Percentiles rank a stretch among this genome's conserved stretches.
These are phyloP conservation scores for Cytospora paraplurivora DNA, from an alignment of 2,329 filamentous ascomycete genomes.

Conservation along the genomic window DNA sequence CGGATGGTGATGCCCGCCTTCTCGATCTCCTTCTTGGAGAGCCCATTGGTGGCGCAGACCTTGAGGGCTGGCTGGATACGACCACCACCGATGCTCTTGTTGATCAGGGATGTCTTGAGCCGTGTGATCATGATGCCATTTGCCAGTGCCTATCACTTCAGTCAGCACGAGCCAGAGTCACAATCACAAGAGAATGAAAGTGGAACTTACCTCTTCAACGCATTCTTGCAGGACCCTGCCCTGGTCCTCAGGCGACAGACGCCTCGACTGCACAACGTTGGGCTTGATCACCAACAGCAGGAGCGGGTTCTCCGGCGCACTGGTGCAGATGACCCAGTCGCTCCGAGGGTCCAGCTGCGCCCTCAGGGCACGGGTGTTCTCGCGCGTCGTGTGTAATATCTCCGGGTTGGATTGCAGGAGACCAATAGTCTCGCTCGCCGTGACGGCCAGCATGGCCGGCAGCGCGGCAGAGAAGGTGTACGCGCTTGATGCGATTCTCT, in stretches of 20 bases:
- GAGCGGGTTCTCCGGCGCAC: slow-evolving; percentile 80
- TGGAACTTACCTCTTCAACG: slow-evolving; percentile 82
- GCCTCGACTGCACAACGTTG: slow-evolving; percentile 73
- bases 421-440: slow-evolving; percentile 85
- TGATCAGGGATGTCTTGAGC: slow-evolving; percentile 75
- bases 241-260: slow-evolving; percentile 73
- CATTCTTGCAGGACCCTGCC: slow-evolving; percentile 84
- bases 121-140: slow-evolving; percentile 90
- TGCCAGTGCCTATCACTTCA: slow-evolving; percentile 63
- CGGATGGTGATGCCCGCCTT: slow-evolving; percentile 86
- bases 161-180: slow-evolving; percentile 22
- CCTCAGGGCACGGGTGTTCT: slow-evolving; percentile 84
- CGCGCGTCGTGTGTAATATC: slow-evolving; percentile 74
- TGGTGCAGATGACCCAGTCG: slow-evolving; percentile 87
- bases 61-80: slow-evolving; percentile 81
- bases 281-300: slow-evolving; percentile 82
- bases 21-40: slow-evolving; percentile 94
- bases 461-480: slow-evolving; percentile 97
- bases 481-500: slow-evolving; percentile 86
- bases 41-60: slow-evolving; percentile 82
- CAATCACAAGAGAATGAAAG: slow-evolving; percentile 8
- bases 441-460: slow-evolving; percentile 92
- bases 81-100: slow-evolving; percentile 63
- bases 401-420: slow-evolving; percentile 87
- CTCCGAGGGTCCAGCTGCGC: slow-evolving; percentile 88